Conservation (phyloP, 108 stramenopile genomes). For the Fistulifera solaris region DNA sequence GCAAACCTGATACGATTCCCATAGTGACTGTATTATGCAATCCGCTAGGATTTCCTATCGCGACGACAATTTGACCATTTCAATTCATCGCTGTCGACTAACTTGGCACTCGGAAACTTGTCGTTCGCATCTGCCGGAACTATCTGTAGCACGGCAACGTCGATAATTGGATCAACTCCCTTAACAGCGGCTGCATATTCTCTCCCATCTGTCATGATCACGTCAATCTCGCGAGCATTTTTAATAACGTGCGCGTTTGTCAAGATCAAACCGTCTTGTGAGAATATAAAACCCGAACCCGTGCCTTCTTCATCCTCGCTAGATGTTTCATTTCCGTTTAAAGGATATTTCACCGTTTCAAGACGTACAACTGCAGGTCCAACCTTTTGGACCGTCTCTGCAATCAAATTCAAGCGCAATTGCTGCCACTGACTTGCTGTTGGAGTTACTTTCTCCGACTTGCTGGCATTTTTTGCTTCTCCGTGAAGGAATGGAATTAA, state of each 20-base stretch:
- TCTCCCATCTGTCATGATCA: conserved; percentile 79
- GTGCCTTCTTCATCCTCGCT: conserved; percentile 44
- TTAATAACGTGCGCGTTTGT: conserved; percentile 91
- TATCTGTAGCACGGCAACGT: conserved; percentile 83
- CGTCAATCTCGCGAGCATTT: conserved; percentile 57
- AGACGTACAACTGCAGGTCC: conserved; percentile 82
- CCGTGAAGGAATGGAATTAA: too few species aligned
- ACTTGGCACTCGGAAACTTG: conserved; percentile 56
- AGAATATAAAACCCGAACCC: conserved; percentile 85
- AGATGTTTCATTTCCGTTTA: conserved; percentile 19
- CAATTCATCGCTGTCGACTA: conserved; percentile 65
- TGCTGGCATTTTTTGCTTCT: too few species aligned
- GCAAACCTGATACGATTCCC: conserved; percentile 74
- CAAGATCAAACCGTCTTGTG: conserved; percentile 66
- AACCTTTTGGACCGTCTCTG: conserved; percentile 58
- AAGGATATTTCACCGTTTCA: conserved; percentile 70
- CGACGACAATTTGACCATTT: conserved; percentile 70
- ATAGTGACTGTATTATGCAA: conserved; percentile 86
- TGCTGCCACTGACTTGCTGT: too few species aligned
- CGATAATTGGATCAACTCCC: conserved; percentile 78
- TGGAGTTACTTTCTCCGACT: too few species aligned
- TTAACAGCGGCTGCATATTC: conserved; percentile 53
- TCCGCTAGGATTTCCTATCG: conserved; percentile 78
- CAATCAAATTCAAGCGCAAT: too few species aligned
- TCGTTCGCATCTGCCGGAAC: conserved; percentile 16